Conservation (phyloP, 371 early-diverging fungal genomes). For the Mortierella sp. region DNA sequence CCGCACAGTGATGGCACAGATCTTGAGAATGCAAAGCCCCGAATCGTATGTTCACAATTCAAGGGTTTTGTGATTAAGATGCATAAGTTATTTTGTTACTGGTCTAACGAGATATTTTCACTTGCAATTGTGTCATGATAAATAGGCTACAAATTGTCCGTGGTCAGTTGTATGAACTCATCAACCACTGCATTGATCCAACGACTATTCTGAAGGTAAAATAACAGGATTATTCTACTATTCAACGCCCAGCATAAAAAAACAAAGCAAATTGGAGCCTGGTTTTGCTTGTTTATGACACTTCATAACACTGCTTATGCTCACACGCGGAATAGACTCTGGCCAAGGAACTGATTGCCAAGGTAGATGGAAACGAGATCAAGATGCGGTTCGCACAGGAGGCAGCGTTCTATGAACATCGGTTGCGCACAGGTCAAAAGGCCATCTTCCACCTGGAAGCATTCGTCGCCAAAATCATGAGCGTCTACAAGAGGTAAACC, state of each 20-base stretch:
- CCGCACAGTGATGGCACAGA: constrained; percentile 70
- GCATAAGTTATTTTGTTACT: too few species aligned
- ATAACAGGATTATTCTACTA: too few species aligned
- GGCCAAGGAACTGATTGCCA: constrained; percentile 74
- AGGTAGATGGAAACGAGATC: constrained; percentile 70
- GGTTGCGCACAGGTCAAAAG: constrained; percentile 90
- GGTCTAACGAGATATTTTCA: too few species aligned
- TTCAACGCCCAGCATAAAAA: too few species aligned
- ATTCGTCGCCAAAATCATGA: constrained; percentile 93
- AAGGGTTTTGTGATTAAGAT: too few species aligned
- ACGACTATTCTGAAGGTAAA: constrained; percentile 81
- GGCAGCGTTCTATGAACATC: constrained; percentile 91
- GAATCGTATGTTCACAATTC: constrained; percentile 54
- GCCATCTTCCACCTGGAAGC: constrained; percentile 98
- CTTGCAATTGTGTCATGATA: neutral
- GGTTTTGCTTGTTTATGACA: neutral
- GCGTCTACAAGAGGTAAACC: constrained; percentile 58
- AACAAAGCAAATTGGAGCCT: too few species aligned
- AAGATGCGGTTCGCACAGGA: constrained; percentile 74
- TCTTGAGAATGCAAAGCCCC: constrained; percentile 83
- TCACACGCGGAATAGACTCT: constrained; percentile 73
- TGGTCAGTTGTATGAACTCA: constrained; percentile 84
- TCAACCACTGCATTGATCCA: constrained; percentile 92
- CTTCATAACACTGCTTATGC: too few species aligned
- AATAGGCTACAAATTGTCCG: constrained; percentile 79